Evolutionary conservation across 2,329 filamentous ascomycete genomes (phyloP).

Genomic region (Colletotrichum godetiae): DNA sequence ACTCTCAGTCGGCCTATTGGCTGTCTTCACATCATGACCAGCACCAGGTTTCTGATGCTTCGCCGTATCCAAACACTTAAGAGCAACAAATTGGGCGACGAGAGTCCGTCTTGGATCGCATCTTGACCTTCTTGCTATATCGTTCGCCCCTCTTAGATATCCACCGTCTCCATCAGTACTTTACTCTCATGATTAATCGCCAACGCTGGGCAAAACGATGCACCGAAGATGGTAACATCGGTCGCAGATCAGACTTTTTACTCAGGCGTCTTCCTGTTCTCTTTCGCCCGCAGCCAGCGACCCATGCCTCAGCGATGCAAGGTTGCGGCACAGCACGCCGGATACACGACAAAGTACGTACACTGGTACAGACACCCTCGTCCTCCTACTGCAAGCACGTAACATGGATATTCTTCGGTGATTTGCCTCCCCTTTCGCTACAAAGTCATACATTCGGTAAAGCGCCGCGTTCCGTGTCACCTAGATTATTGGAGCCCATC

Average conservation of each 20-base stretch:
- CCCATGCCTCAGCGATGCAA: neutral
- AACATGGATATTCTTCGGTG: neutral
- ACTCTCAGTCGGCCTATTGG: neutral
- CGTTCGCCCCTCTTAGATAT: neutral
- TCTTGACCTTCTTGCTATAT: neutral
- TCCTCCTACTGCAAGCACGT: neutral
- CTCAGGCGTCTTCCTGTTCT: no score
- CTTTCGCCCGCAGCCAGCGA: neutral
- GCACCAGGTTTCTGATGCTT: neutral
- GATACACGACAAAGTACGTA: neutral
- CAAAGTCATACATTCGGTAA: neutral
- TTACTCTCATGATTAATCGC: neutral
- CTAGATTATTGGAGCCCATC: neutral
- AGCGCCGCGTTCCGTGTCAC: neutral
- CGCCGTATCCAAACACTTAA: neutral
- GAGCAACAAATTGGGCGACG: neutral
- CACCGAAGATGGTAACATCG: neutral
- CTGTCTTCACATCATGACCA: neutral
- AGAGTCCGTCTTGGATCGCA: neutral
- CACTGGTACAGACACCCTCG: neutral
- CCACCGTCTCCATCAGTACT: neutral
- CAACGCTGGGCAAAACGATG: neutral
- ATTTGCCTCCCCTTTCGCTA: neutral
- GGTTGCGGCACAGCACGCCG: neutral
- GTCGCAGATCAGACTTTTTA: constrained; percentile 3